Base-by-base conservation (phyloP, 768 basidiomycete species). In the Trichaptum fuscoviolaceum region DNA sequence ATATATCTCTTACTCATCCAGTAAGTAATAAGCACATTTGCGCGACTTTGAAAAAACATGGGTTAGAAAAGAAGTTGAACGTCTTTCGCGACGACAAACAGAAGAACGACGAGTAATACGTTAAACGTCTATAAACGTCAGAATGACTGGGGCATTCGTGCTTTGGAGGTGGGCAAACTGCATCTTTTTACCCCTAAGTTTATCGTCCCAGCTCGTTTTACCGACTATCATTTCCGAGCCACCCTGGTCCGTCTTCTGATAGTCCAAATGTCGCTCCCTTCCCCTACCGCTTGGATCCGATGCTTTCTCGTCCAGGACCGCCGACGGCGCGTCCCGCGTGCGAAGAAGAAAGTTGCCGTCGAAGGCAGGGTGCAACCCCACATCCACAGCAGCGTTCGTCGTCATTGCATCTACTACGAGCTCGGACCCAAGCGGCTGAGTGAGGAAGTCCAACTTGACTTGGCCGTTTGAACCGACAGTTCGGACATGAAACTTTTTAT, bases 311-410 rank as follows among this genome's bases (percentile, higher is more conserved):
- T 23, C 60, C 62, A 72, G 52, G n/a, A 82, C 71, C 10, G 26
- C 10, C 42, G 3, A 20, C n/a, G 67, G 70, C 0, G 63, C 17
- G 18, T 72, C 66, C 35, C 75, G 62, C 1, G 76, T 76, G 30
- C 62, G 59, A 27, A 80, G 64, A 20, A 67, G 66, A 71, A 81
- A 82, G 7, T 63, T 65, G 35, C 83, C 83, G 65, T 84, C 83
- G 67, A 76, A 84, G 1, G 79, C 77, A 25, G 70, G 63, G 63
- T 78, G 76, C 2, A 82, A 74, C 35, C 64, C 62, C 0, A 76
- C 71, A 20, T 69, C 64, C 12, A 76, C 71, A 0, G 26, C 65
- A 5, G 73, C 67, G 17, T 78, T 75, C 1, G 72, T 71, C 57
- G 82, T 75, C 30, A 59, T 65, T n/a, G 72, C 77, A 0, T 62